Percentiles rank a stretch among this genome's conserved stretches.
These are phyloP conservation scores for Linum tenue DNA, from an alignment of 345 rosid genomes.

Conservation along the genomic window DNA sequence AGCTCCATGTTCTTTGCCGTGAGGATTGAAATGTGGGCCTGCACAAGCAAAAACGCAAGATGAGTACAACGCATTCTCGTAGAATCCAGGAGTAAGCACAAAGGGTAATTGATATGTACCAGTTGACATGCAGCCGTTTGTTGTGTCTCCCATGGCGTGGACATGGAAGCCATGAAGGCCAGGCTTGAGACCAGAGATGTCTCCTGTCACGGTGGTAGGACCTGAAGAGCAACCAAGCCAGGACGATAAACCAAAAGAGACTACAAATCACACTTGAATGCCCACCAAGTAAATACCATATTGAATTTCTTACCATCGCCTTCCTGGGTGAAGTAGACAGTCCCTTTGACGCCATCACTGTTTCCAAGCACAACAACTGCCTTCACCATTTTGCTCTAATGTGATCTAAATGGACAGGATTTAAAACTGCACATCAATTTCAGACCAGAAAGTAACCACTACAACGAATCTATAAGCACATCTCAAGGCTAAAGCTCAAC, in stretches of 20 bases:
- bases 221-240: slow-evolving; percentile 21
- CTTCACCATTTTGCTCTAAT: slow-evolving; percentile 56
- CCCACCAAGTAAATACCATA: background rate
- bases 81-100: background rate
- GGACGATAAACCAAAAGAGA: slow-evolving; percentile 1
- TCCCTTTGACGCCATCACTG: slow-evolving; percentile 74
- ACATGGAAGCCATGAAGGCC: slow-evolving; percentile 96
- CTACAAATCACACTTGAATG: background rate
- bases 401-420: slow-evolving; percentile 50
- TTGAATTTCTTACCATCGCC: slow-evolving; percentile 44
- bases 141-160: slow-evolving; percentile 95
- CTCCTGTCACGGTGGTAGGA: slow-evolving; percentile 71
- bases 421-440: slow-evolving; percentile 1
- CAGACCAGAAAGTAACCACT: background rate
- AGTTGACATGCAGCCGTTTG: slow-evolving; percentile 98
- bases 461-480: background rate
- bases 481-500: background rate
- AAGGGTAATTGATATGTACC: slow-evolving; percentile 31
- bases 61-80: background rate
- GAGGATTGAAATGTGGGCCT: slow-evolving; percentile 94
- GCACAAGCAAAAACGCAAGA: slow-evolving; percentile 12
- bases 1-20: slow-evolving; percentile 77
- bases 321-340: slow-evolving; percentile 65
- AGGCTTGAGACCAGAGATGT: slow-evolving; percentile 76
- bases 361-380: slow-evolving; percentile 70